Evolutionary conservation across 2,329 filamentous ascomycete species (phyloP).

Genomic region (Fusarium vanettenii): DNA sequence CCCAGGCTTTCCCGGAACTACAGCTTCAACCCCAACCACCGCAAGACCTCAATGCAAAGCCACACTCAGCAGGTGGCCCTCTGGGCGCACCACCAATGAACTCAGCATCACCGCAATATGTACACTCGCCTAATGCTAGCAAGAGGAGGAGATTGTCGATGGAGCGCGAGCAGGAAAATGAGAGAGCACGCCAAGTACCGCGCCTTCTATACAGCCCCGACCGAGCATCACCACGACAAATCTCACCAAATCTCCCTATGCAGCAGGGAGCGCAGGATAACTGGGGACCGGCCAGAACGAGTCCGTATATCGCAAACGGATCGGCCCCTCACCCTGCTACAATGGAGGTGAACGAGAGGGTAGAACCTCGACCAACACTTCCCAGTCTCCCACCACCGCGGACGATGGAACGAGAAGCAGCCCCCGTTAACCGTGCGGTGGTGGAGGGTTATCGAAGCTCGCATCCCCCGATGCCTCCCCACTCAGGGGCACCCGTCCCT

Average conservation of each 20-base stretch:
- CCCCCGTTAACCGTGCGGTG: constrained; percentile 47
- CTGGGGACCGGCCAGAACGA: constrained; percentile 51
- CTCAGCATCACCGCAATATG: constrained; percentile 59
- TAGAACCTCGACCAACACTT: constrained; percentile 52
- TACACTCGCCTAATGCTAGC: constrained; percentile 60
- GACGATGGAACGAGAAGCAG: constrained; percentile 51
- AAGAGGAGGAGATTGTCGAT: constrained; percentile 61
- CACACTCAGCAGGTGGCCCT: constrained; percentile 49
- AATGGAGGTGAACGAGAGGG: constrained; percentile 50
- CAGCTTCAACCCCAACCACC: constrained; percentile 49
- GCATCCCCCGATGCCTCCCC: constrained; percentile 33
- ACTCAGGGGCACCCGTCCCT: constrained; percentile 42
- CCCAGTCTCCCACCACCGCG: constrained; percentile 54
- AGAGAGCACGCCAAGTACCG: constrained; percentile 59
- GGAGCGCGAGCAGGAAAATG: constrained; percentile 54
- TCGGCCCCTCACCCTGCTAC: constrained; percentile 43
- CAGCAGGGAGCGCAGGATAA: constrained; percentile 46
- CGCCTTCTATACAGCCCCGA: constrained; percentile 57
- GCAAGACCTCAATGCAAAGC: constrained; percentile 46
- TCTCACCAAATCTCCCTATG: constrained; percentile 49
- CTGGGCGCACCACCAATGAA: constrained; percentile 46
- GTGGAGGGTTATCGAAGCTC: constrained; percentile 52
- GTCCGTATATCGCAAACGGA: constrained; percentile 48
- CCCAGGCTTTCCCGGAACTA: constrained; percentile 60
- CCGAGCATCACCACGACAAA: constrained; percentile 45